phyloP scores from a whole-genome alignment of 2,329 filamentous ascomycete species.

The Neofusicoccum kwambonambiense region DNA sequence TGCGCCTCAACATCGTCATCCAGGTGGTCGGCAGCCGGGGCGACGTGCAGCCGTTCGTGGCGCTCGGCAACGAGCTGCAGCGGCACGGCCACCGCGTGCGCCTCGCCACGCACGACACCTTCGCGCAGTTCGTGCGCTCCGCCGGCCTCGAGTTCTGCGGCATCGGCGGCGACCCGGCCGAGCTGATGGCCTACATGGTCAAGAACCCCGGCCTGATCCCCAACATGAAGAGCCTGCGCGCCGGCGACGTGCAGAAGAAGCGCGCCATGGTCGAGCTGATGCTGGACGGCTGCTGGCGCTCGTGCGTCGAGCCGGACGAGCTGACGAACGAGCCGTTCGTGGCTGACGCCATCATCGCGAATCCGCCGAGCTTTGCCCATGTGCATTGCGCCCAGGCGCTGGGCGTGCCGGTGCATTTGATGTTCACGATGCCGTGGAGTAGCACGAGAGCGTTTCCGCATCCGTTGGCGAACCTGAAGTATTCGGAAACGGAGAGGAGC shows the following conservation, averaged over 20 bases:
- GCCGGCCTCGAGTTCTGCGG: slow-evolving; percentile 76
- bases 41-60: slow-evolving; percentile 77
- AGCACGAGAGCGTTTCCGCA: slow-evolving; percentile 75
- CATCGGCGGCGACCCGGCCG: slow-evolving; percentile 74
- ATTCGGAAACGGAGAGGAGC: slow-evolving; percentile 67
- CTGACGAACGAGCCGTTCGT: slow-evolving; percentile 75
- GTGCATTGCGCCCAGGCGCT: slow-evolving; percentile 73
- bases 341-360: slow-evolving; percentile 78
- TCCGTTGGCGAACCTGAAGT: slow-evolving; percentile 72
- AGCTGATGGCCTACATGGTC: slow-evolving; percentile 87
- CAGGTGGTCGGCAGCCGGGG: slow-evolving; percentile 81
- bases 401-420: slow-evolving; percentile 74
- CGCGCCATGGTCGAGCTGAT: slow-evolving; percentile 74
- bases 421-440: slow-evolving; percentile 86
- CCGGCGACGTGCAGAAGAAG: slow-evolving; percentile 68
- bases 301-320: slow-evolving; percentile 72
- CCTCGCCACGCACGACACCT: slow-evolving; percentile 75
- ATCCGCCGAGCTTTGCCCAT: slow-evolving; percentile 75
- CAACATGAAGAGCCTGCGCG: slow-evolving; percentile 67
- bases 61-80: slow-evolving; percentile 70
- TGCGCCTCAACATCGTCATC: slow-evolving; percentile 65
- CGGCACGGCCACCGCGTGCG: slow-evolving; percentile 72
- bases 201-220: slow-evolving; percentile 79
- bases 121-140: slow-evolving; percentile 72
- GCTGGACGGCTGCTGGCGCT: slow-evolving; percentile 79